A percentile compares a stretch with the other conserved stretches of the same genome.
phyloP scores from a whole-genome alignment of 306 rosid species.

The Oxytropis ochrocephala region DNA sequence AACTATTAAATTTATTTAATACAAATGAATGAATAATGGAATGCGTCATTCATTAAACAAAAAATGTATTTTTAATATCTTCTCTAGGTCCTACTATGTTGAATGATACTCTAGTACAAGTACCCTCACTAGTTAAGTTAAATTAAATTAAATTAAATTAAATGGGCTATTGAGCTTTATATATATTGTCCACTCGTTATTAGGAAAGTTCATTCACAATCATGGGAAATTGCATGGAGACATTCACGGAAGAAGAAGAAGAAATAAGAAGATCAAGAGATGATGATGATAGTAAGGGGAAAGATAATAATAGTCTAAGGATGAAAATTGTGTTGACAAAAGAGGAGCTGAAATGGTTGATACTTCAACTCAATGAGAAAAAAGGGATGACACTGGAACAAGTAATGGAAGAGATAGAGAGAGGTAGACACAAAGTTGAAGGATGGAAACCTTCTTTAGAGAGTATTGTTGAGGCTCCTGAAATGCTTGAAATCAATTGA shows the following conservation, averaged over 20 bases:
- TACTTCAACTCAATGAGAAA: constrained; percentile 43
- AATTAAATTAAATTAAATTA: no score
- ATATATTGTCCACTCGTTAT: not conserved
- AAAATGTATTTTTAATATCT: not conserved
- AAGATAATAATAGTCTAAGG: constrained; percentile 33
- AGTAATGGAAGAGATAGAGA: constrained; percentile 50
- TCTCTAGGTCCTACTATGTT: not conserved
- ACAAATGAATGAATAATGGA: not conserved
- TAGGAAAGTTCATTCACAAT: not conserved
- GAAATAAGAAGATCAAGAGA: not conserved
- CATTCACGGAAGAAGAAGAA: constrained; percentile 17
- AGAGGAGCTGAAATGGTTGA: constrained; percentile 70
- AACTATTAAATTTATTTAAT: not conserved
- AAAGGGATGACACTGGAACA: constrained; percentile 46
- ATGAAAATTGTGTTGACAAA: constrained; percentile 66
- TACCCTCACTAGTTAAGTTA: no score
- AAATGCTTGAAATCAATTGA: constrained; percentile 40
- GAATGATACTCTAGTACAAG: not conserved
- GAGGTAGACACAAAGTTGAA: constrained; percentile 33
- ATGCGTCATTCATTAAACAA: constrained; percentile 5
- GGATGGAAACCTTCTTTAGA: constrained; percentile 90
- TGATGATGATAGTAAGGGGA: not conserved
- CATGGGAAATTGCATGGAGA: constrained; percentile 83
- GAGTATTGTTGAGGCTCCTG: constrained; percentile 69
- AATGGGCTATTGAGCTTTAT: not conserved